Conservation (phyloP, 2,329 filamentous ascomycete species). For the Fusarium sp. region DNA sequence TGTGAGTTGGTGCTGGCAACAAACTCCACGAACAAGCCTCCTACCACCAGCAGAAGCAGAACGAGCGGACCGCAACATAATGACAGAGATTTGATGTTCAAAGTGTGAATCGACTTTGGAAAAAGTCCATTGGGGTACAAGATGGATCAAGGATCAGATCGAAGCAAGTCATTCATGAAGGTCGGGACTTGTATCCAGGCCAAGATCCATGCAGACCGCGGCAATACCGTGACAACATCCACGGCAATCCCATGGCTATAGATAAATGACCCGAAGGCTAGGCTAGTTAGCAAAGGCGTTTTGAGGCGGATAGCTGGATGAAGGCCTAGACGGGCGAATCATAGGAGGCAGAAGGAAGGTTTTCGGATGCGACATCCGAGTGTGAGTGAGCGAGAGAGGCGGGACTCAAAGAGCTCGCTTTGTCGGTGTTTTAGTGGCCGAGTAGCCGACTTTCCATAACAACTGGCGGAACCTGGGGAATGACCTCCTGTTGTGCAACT, state of each 20-base stretch:
- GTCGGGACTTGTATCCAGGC: not conserved
- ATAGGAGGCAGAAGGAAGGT: no score
- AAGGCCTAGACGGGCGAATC: not conserved
- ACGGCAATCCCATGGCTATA: conserved; percentile 2
- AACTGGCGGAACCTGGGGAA: not conserved
- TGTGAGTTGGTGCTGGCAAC: not conserved
- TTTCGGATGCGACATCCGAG: conserved; percentile 13
- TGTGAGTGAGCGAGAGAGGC: not conserved
- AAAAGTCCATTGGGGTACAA: not conserved
- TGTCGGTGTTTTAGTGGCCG: not conserved
- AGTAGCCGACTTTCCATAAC: conserved; percentile 6
- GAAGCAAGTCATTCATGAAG: not conserved
- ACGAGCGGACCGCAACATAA: conserved; percentile 6
- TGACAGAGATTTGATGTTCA: not conserved
- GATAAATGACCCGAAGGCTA: not conserved
- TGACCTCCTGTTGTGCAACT: not conserved
- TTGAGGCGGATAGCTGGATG: not conserved
- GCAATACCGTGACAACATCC: not conserved
- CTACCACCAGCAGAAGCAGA: not conserved
- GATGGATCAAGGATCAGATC: not conserved
- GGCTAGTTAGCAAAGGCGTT: not conserved
- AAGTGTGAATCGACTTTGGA: not conserved
- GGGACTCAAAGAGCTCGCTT: not conserved
- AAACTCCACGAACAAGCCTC: not conserved
- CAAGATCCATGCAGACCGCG: not conserved